Evolutionary conservation across 2,329 filamentous ascomycete species (phyloP).

Genomic region (Monosporascus sp.): DNA sequence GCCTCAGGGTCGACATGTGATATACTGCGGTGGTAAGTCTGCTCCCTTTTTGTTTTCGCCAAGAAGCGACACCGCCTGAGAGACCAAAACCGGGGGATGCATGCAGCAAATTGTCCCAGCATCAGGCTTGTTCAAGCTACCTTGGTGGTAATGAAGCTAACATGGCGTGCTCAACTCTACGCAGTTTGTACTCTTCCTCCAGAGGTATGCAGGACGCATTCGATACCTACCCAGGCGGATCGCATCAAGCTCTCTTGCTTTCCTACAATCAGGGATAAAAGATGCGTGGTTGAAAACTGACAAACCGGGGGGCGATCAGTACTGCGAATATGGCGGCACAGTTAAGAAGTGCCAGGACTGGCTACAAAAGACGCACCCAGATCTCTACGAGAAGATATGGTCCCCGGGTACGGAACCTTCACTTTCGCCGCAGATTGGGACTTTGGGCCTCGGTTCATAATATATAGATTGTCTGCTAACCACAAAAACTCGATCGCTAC

Average conservation of each 20-base stretch:
- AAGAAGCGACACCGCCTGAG: background rate
- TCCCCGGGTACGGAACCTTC: conserved; percentile 62
- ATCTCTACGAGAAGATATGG: conserved; percentile 75
- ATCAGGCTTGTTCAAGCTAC: background rate
- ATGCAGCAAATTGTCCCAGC: background rate
- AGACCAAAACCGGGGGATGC: background rate
- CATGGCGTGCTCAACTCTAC: background rate
- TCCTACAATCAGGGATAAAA: too few species aligned
- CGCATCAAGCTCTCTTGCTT: too few species aligned
- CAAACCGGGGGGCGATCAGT: conserved; percentile 46
- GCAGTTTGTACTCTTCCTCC: conserved; percentile 61
- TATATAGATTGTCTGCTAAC: too few species aligned
- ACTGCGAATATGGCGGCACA: conserved; percentile 97
- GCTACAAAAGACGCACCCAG: conserved; percentile 70
- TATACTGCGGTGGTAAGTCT: conserved; percentile 54
- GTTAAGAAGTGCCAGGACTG: conserved; percentile 97
- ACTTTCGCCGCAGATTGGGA: too few species aligned
- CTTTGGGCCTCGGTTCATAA: too few species aligned
- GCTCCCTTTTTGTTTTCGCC: conserved; percentile 9
- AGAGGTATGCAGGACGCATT: conserved; percentile 42
- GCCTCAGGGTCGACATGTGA: conserved; percentile 46
- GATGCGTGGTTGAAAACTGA: background rate
- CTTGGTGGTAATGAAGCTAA: background rate
- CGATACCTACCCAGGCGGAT: background rate
- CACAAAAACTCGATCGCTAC: conserved; percentile 3